phyloP scores from a whole-genome alignment of 2,329 filamentous ascomycete genomes.

The Rhinocladiella mackenziei region DNA sequence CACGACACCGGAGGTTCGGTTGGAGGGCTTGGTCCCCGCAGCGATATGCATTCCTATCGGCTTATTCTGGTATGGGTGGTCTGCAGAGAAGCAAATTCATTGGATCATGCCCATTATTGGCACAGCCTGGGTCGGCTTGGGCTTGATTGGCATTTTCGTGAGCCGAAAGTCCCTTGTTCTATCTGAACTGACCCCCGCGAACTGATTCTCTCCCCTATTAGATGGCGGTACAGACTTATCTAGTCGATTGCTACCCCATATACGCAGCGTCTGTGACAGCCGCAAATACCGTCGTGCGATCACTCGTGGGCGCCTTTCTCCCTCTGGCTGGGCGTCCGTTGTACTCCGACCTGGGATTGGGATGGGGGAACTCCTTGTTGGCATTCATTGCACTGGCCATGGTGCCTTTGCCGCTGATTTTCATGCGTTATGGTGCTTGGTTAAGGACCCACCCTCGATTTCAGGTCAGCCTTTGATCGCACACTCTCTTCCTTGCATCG shows the following conservation, averaged over 20 bases:
- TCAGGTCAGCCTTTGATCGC: no score
- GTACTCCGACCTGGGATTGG: conserved; percentile 37
- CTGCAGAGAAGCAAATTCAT: conserved; percentile 41
- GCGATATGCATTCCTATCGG: conserved; percentile 52
- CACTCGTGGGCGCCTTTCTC: conserved; percentile 71
- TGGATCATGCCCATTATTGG: conserved; percentile 46
- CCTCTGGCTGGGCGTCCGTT: conserved; percentile 65
- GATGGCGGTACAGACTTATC: conserved; percentile 72
- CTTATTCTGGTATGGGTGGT: conserved; percentile 54
- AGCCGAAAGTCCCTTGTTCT: conserved; percentile 53
- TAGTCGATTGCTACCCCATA: conserved; percentile 59
- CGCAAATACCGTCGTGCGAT: conserved; percentile 74
- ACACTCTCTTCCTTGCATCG: no score
- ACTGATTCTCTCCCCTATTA: conserved; percentile 53
- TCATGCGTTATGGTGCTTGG: no score
- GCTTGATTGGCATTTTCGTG: conserved; percentile 29
- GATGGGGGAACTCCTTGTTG: conserved; percentile 43
- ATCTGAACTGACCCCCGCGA: background rate
- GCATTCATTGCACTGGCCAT: no score
- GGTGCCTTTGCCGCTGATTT: no score
- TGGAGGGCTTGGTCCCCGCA: conserved; percentile 49
- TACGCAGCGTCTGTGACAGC: conserved; percentile 62
- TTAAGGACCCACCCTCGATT: no score
- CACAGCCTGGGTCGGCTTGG: conserved; percentile 34
- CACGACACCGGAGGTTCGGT: conserved; percentile 49